Percentiles rank a stretch among this genome's conserved stretches.
phyloP scores from a whole-genome alignment of 2,329 filamentous ascomycete genomes.

The Hymenoscyphus repandus region DNA sequence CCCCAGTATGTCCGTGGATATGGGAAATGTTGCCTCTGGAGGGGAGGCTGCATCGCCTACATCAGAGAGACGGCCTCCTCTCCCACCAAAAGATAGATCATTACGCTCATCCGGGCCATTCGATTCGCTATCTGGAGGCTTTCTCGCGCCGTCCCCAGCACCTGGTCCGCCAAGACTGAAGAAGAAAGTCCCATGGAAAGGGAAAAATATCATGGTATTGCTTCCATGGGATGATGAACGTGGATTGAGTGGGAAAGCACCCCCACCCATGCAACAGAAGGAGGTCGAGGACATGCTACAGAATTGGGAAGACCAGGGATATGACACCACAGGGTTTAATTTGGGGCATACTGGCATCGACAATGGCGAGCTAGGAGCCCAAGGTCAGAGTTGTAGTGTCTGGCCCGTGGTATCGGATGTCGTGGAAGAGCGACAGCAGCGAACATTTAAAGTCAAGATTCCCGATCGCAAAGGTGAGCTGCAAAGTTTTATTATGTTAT shows the following conservation, averaged over 20 bases:
- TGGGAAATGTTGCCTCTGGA: constrained; percentile 15
- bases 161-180: constrained; percentile 51
- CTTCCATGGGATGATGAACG: constrained; percentile 64
- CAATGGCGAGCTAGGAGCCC: constrained; percentile 16
- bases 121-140: constrained; percentile 9
- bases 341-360: constrained; percentile 42
- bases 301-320: constrained; percentile 65
- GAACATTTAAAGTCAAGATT: constrained; percentile 57
- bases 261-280: constrained; percentile 47
- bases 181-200: constrained; percentile 71
- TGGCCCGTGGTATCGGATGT: constrained; percentile 63
- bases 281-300: constrained; percentile 58
- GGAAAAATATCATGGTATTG: constrained; percentile 67
- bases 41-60: constrained; percentile 21
- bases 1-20: constrained; percentile 21
- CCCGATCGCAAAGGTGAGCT: constrained; percentile 41
- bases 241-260: constrained; percentile 49
- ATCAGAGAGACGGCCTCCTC: constrained; percentile 37
- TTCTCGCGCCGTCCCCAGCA: constrained; percentile 24
- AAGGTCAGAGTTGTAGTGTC: constrained; percentile 56
- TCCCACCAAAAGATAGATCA: constrained; percentile 25
- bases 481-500: neutral
- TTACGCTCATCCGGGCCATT: constrained; percentile 20
- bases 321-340: constrained; percentile 64
- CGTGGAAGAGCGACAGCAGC: constrained; percentile 46